Evolutionary conservation across 2,329 filamentous ascomycete genomes (phyloP).

Genomic region (Ophiocordyceps sinensis): DNA sequence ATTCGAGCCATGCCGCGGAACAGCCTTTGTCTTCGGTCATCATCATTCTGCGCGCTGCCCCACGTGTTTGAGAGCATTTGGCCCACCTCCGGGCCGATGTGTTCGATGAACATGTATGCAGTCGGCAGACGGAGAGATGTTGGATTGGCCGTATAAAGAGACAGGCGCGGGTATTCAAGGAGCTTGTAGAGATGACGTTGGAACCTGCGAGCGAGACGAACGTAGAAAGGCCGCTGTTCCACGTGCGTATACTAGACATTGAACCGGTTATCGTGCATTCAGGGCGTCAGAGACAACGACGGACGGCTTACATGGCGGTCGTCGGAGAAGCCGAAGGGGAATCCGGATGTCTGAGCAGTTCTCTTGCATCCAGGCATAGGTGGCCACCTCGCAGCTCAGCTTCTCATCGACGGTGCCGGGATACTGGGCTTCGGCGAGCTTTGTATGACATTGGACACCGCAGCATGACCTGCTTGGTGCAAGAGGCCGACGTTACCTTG

Average conservation of each 20-base stretch:
- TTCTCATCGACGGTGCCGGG: slow-evolving; percentile 26
- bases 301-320: slow-evolving; percentile 1
- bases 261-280: neutral
- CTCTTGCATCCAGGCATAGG: slow-evolving; percentile 22
- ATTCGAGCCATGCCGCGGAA: slow-evolving; percentile 13
- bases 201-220: neutral
- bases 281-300: neutral
- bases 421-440: slow-evolving; percentile 18
- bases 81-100: slow-evolving; percentile 10
- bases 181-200: neutral
- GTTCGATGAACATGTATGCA: slow-evolving; percentile 14
- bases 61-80: slow-evolving; percentile 15
- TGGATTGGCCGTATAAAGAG: neutral
- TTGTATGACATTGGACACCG: slow-evolving; percentile 16
- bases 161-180: slow-evolving; percentile 1
- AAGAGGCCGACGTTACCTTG: slow-evolving; percentile 1
- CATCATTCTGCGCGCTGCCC: slow-evolving; percentile 5
- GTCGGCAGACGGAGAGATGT: slow-evolving; percentile 2
- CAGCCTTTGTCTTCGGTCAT: slow-evolving; percentile 7
- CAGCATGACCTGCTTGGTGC: slow-evolving; percentile 2
- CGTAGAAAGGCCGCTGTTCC: neutral
- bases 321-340: slow-evolving; percentile 10
- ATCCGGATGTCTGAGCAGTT: slow-evolving; percentile 21
- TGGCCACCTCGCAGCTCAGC: slow-evolving; percentile 21
- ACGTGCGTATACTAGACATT: neutral